A percentile compares a stretch with the other conserved stretches of the same genome.
Evolutionary conservation across 176 grass and related monocot species (phyloP).

Genomic region (Luzula sylvatica): DNA sequence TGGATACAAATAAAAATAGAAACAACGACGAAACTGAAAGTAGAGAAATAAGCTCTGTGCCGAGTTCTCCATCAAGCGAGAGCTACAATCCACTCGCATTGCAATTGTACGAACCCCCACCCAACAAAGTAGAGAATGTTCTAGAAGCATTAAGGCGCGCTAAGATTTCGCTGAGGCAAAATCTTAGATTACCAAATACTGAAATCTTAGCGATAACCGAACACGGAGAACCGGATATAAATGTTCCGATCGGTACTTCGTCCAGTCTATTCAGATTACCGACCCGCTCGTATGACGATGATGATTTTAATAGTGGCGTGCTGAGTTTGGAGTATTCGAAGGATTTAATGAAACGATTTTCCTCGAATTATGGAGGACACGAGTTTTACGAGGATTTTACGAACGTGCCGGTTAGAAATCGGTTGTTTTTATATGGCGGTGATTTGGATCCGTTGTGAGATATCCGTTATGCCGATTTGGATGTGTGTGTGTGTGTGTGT

Average conservation of each 20-base stretch:
- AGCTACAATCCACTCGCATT: conserved; percentile 12
- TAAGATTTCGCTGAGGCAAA: conserved; percentile 50
- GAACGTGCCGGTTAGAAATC: conserved; percentile 13
- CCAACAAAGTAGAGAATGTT: conserved; percentile 21
- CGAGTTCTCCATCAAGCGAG: conserved; percentile 15
- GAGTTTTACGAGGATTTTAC: conserved; percentile 15
- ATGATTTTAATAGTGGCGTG: conserved; percentile 9
- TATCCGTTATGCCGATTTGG: conserved; percentile 17
- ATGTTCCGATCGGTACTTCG: conserved; percentile 32
- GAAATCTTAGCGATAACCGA: conserved; percentile 33
- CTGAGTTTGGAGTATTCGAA: conserved; percentile 23
- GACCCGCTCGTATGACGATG: conserved; percentile 36
- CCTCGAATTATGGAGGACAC: conserved; percentile 12
- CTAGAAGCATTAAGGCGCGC: conserved; percentile 61
- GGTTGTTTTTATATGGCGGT: conserved; percentile 36
- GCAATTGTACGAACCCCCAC: conserved; percentile 15
- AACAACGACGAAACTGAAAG: neutral
- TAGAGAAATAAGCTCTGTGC: conserved; percentile 33
- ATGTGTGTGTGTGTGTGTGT: conserved; percentile 4
- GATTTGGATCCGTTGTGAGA: conserved; percentile 38
- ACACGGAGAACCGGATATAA: conserved; percentile 22
- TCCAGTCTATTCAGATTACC: conserved; percentile 62
- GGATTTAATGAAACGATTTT: conserved; percentile 13
- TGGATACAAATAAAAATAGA: neutral
- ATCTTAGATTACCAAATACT: conserved; percentile 24